Evolutionary conservation across 768 basidiomycete genomes (phyloP), one percentile per base, ranked within the genome.

Genomic region (Kondoa subrosea): DNA sequence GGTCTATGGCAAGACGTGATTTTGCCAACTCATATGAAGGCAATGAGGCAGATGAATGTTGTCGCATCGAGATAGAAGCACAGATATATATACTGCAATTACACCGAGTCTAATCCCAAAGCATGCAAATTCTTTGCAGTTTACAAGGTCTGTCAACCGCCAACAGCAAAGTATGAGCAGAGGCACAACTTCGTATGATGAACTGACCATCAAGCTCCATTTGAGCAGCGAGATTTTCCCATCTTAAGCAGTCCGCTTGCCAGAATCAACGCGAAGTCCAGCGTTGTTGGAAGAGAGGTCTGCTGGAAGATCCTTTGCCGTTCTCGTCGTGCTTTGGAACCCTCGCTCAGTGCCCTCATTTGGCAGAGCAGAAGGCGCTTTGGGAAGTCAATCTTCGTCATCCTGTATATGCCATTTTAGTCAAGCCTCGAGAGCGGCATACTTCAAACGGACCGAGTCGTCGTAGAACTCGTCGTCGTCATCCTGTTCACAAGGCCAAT

Each of bases 401-500:
- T 50, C 40, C 40, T 8, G 21, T n/a, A n/a, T n/a, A n/a, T n/a
- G n/a, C n/a, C n/a, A n/a, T n/a, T n/a, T n/a, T n/a, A n/a, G n/a
- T n/a, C n/a, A n/a, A n/a, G n/a, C n/a, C n/a, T n/a, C n/a, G n/a
- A n/a, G n/a, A n/a, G n/a, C n/a, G n/a, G n/a, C n/a, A n/a, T n/a
- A n/a, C n/a, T n/a, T n/a, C n/a, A n/a, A n/a, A n/a, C n/a, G n/a
- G n/a, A n/a, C n/a, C n/a, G n/a, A n/a, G 25, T 25, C 56, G 58
- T 4, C 30, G 25, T 26, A 60, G 30, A 60, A 60, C 25, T 63
- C 61, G 4, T 63, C 61, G 3, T 63, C 61, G 61, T 63, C 61
- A 32, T 17, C 16, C 40, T 50, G 40, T 50, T 50, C 40, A 50
- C 40, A 8, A 50, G 40, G 40, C 21, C 12, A 21, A 50, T 8